Evolutionary conservation across 345 rosid genomes (phyloP).

Genomic region (Punica granatum): DNA sequence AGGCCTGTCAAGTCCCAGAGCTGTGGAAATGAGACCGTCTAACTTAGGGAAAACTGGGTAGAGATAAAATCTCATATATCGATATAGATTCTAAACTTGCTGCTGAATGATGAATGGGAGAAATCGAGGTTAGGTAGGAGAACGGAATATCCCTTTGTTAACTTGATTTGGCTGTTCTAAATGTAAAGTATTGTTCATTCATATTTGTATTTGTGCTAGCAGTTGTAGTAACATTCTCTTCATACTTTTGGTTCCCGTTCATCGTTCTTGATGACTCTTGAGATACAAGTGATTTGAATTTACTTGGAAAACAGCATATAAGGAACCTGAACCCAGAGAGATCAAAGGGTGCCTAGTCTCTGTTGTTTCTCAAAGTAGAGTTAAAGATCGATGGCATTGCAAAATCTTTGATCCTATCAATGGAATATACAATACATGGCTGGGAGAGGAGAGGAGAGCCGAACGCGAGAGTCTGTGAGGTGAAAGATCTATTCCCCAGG

Average conservation of each 20-base stretch:
- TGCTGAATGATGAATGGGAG: background rate
- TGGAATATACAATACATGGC: background rate
- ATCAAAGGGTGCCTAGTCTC: too few species aligned
- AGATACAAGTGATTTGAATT: background rate
- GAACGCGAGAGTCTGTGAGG: too few species aligned
- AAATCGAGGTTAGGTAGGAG: background rate
- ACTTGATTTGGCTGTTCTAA: background rate
- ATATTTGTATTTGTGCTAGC: background rate
- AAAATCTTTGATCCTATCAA: background rate
- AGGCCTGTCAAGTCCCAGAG: conserved; percentile 52
- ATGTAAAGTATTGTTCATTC: background rate
- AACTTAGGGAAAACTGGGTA: conserved; percentile 58
- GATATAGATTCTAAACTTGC: background rate
- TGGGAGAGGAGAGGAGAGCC: too few species aligned
- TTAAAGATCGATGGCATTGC: background rate
- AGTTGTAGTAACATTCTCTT: background rate
- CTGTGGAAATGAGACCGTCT: conserved; percentile 44
- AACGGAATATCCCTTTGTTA: background rate
- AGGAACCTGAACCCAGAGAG: too few species aligned
- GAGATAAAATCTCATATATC: background rate
- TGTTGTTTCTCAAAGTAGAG: background rate
- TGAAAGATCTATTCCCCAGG: too few species aligned
- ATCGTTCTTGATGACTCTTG: background rate
- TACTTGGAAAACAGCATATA: background rate
- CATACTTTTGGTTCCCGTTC: too few species aligned